Evolutionary conservation across 805 yeast genomes (phyloP).

Genomic region (Wickerhamiella hasegawae): DNA sequence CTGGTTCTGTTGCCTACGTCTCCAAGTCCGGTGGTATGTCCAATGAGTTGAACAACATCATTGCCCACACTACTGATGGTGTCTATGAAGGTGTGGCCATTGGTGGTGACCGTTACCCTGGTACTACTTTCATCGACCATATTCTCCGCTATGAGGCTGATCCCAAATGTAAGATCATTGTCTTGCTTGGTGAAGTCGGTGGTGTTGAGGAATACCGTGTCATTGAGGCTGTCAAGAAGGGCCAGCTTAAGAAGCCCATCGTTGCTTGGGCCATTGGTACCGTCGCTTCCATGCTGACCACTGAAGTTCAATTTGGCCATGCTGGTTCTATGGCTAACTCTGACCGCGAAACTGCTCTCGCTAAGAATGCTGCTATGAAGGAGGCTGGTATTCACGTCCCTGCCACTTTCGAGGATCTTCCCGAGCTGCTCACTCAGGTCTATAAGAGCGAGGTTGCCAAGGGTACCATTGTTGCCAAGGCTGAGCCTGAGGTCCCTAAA

Average conservation of each 20-base stretch:
- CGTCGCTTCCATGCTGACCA: slow-evolving; percentile 55
- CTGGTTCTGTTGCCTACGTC: slow-evolving; percentile 32
- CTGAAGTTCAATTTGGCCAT: slow-evolving; percentile 45
- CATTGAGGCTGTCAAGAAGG: slow-evolving; percentile 46
- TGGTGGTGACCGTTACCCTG: slow-evolving; percentile 64
- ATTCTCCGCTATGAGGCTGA: slow-evolving; percentile 47
- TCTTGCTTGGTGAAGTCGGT: slow-evolving; percentile 54
- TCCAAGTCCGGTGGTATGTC: slow-evolving; percentile 35
- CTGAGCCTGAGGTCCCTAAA: slow-evolving; percentile 32
- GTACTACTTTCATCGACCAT: slow-evolving; percentile 56
- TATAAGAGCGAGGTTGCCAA: slow-evolving; percentile 52
- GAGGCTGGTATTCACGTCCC: slow-evolving; percentile 91
- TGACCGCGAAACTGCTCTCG: slow-evolving; percentile 50
- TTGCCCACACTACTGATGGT: slow-evolving; percentile 29
- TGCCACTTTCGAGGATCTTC: slow-evolving; percentile 43
- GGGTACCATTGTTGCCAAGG: slow-evolving; percentile 24
- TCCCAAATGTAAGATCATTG: slow-evolving; percentile 49
- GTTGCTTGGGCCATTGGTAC: slow-evolving; percentile 62
- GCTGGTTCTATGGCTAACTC: slow-evolving; percentile 61
- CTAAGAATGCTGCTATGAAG: slow-evolving; percentile 61
- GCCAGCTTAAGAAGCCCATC: slow-evolving; percentile 51
- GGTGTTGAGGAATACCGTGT: slow-evolving; percentile 64
- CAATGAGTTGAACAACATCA: slow-evolving; percentile 32
- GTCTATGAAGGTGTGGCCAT: slow-evolving; percentile 46
- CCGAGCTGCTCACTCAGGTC: slow-evolving; percentile 32